phyloP scores from a whole-genome alignment of 148 eudicot species.

The Arbutus unedo region DNA sequence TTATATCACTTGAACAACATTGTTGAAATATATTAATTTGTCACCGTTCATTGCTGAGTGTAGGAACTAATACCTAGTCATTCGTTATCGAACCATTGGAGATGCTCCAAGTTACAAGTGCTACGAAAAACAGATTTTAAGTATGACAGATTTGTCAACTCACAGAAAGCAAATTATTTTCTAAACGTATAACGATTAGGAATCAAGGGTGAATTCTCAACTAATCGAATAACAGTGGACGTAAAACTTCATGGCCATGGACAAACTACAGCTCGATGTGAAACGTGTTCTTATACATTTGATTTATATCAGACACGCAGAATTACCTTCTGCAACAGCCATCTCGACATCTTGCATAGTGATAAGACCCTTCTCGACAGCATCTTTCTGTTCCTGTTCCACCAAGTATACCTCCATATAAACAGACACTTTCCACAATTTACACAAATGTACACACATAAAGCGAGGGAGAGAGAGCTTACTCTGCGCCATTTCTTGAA shows the following conservation, averaged over 20 bases:
- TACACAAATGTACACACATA: neutral
- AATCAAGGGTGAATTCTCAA: neutral
- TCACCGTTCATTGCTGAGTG: too few species aligned
- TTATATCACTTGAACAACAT: neutral
- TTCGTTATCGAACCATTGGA: neutral
- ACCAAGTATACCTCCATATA: neutral
- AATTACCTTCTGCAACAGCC: conserved; percentile 63
- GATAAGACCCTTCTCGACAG: conserved; percentile 64
- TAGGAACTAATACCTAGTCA: neutral
- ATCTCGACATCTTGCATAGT: conserved; percentile 78
- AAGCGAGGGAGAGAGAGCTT: neutral
- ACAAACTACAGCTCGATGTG: neutral
- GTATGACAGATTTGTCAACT: neutral
- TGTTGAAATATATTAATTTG: too few species aligned
- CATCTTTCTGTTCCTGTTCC: conserved; percentile 80
- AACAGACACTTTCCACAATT: neutral
- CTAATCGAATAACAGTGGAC: neutral
- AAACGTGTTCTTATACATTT: neutral
- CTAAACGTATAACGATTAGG: neutral
- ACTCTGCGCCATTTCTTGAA: conserved; percentile 94
- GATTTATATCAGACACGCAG: neutral
- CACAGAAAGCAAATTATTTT: neutral
- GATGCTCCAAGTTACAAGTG: neutral
- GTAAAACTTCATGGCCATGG: neutral
- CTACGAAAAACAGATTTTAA: neutral